Percentiles rank a stretch among this genome's conserved stretches.
Conservation (phyloP, 306 rosid species). For the Citrullus colocynthis region DNA sequence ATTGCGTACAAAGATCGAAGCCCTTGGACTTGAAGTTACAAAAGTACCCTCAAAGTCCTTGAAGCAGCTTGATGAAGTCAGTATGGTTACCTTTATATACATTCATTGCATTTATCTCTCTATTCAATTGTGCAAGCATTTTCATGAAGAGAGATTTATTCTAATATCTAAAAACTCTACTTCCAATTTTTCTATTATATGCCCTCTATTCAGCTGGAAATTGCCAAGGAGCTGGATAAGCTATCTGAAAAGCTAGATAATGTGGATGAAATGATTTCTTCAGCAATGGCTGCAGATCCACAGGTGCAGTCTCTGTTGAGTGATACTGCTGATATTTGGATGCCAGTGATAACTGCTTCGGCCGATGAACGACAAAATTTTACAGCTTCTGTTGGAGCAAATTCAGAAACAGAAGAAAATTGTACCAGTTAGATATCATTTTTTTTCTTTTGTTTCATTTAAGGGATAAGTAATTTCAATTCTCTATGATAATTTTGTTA, state of each 20-base stretch:
- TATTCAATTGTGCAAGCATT: not conserved
- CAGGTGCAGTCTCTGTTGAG: constrained; percentile 73
- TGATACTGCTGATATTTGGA: constrained; percentile 74
- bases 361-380: constrained; percentile 69
- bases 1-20: constrained; percentile 79
- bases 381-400: constrained; percentile 30
- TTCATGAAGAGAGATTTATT: not conserved
- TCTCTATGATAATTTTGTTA: not conserved
- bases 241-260: constrained; percentile 72
- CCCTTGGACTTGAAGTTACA: constrained; percentile 80
- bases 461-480: not conserved
- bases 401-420: constrained; percentile 18
- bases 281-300: constrained; percentile 80
- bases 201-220: constrained; percentile 42
- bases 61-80: constrained; percentile 57
- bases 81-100: constrained; percentile 2
- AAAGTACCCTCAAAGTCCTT: constrained; percentile 69
- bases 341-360: constrained; percentile 81
- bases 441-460: not conserved
- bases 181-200: not conserved
- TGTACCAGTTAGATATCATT: constrained; percentile 17
- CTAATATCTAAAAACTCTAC: not conserved
- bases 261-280: constrained; percentile 80
- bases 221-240: constrained; percentile 78
- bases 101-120: not conserved